Evolutionary conservation across 164 flowering plant genomes (phyloP).

Genomic region (Houttuynia cordata): DNA sequence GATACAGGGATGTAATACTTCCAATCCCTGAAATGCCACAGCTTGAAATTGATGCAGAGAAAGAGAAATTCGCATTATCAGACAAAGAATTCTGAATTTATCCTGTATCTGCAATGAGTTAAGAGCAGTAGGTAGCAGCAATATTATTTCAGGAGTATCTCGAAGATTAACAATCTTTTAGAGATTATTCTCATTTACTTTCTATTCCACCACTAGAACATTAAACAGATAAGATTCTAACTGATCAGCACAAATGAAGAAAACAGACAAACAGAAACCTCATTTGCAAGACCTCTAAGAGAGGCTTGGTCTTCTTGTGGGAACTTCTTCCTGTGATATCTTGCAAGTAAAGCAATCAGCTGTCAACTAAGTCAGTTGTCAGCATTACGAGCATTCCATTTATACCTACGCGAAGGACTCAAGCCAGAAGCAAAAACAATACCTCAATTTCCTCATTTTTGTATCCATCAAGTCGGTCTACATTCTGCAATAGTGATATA

Average conservation of each 20-base stretch:
- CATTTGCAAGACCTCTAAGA: slow-evolving; percentile 22
- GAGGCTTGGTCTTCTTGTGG: slow-evolving; percentile 25
- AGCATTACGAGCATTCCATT: slow-evolving; percentile 1
- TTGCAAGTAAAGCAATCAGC: slow-evolving; percentile 54
- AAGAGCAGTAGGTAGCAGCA: not conserved
- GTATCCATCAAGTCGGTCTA: slow-evolving; percentile 49
- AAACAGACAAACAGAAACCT: slow-evolving; percentile 19
- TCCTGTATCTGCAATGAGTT: slow-evolving; percentile 27
- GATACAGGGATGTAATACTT: slow-evolving; percentile 21
- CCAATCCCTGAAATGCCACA: slow-evolving; percentile 13
- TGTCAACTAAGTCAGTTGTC: slow-evolving; percentile 17
- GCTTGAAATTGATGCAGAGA: slow-evolving; percentile 22
- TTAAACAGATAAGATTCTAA: not conserved
- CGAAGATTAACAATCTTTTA: not conserved
- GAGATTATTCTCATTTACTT: not conserved
- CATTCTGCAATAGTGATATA: slow-evolving; percentile 28
- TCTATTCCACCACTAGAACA: not conserved
- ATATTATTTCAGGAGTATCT: too few species aligned
- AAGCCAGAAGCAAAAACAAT: slow-evolving; percentile 1
- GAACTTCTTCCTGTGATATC: slow-evolving; percentile 60
- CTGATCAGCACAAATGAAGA: too few species aligned
- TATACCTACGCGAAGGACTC: too few species aligned
- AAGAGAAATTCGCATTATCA: slow-evolving; percentile 35
- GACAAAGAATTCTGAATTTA: slow-evolving; percentile 48
- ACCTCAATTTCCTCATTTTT: slow-evolving; percentile 50